Evolutionary conservation across 345 rosid species (phyloP), one percentile per base, ranked within the genome.

Genomic region (Litchi chinensis): DNA sequence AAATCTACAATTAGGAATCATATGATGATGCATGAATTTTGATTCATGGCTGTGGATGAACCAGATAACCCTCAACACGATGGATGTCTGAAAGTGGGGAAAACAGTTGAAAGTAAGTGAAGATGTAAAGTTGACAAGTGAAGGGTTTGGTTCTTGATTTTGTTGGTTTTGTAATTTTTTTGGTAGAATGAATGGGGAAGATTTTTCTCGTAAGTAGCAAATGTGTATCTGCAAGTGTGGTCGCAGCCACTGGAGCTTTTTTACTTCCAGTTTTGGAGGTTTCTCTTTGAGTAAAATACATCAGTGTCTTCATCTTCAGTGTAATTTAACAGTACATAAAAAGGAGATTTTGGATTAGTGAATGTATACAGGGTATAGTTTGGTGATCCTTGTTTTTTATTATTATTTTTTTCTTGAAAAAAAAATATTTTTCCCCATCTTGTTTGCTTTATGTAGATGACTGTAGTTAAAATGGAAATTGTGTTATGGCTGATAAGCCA

Each of bases 1-100:
- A 89, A 84, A 93, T 93, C 77, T 88, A 90, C 85, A 91, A 91
- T 70, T 93, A 89, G 89, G 76, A 73, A 70, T 41, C 78, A 66
- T 79, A 64, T 63, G 40, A 46, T 41, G 80, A 62, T 74, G 67
- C 59, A 10, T 64, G 63, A 48, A 60, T 71, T 71, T 48, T 60
- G 77, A 65, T 68, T 77, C 65, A 52, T 44, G 63, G 22, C 77
- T 60, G 71, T 75, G 77, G 67, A n/a, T 43, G 70, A 69, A 81
- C 28, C 22, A 37, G 74, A 57, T 71, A 71, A 32, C 24, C 71
- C 67, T 78, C 83, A 50, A 65, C 54, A 37, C 16, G 46, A 50
- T 37, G 22, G 64, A 56, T 60, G 21, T 56, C 60, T 65, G 41
- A 75, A 71, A 76, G 70, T n/a, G 76, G 65, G 39, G 8, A 76